phyloP scores from a whole-genome alignment of 257 asterid species.

The Asclepias syriaca region DNA sequence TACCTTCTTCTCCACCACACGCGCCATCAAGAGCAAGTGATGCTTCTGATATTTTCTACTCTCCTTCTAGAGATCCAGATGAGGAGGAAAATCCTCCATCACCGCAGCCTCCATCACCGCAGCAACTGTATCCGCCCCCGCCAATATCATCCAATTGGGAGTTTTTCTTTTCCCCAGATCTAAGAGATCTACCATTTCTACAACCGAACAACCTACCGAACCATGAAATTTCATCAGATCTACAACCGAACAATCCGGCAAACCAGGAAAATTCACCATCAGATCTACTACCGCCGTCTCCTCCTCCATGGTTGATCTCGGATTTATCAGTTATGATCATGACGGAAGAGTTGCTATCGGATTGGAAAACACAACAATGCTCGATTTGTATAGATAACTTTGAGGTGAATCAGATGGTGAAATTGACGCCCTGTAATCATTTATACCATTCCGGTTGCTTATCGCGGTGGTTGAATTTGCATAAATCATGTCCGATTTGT shows the following conservation, averaged over 20 bases:
- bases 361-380: conserved; percentile 1
- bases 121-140: neutral
- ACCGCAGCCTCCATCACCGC: neutral
- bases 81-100: neutral
- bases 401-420: conserved; percentile 5
- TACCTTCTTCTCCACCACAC: neutral
- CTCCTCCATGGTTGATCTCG: neutral
- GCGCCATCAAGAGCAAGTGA: neutral
- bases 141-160: neutral
- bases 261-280: no score
- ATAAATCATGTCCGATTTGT: conserved; percentile 2
- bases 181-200: neutral
- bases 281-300: no score
- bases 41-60: neutral
- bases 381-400: conserved; percentile 1
- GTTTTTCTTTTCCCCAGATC: neutral
- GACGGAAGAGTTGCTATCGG: neutral
- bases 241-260: neutral
- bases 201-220: neutral
- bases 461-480: conserved; percentile 2
- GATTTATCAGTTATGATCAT: neutral
- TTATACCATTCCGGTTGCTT: neutral
- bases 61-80: neutral
- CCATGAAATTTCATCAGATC: neutral
- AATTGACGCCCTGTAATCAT: neutral